These are phyloP conservation scores for Alopecurus myosuroides DNA, from an alignment of 176 grass and related monocot genomes.

Conservation along the genomic window DNA sequence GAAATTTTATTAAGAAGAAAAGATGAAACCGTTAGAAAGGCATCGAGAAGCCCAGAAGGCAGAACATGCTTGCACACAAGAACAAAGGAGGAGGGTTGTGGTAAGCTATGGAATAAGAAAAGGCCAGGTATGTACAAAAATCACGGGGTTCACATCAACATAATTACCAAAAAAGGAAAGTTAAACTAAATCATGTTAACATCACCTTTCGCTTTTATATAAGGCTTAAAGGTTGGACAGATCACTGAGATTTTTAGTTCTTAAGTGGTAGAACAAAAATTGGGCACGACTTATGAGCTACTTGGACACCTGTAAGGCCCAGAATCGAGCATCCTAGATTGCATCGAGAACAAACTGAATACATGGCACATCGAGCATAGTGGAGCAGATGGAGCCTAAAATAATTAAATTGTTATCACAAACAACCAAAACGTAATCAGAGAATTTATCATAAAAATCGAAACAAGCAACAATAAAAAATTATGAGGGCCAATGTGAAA, in stretches of 20 bases:
- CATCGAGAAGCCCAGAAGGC: background rate
- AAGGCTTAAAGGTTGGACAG: constrained; percentile 20
- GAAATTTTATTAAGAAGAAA: background rate
- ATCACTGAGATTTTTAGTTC: background rate
- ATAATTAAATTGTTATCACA: background rate
- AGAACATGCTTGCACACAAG: constrained; percentile 1
- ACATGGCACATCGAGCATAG: background rate
- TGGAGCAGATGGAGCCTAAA: background rate
- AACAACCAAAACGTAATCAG: too few relatives aligned
- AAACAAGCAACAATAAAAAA: too few relatives aligned
- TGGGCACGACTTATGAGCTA: constrained; percentile 23
- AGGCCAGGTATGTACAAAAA: background rate
- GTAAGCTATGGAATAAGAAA: background rate
- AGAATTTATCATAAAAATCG: too few relatives aligned
- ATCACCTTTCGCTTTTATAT: constrained; percentile 29
- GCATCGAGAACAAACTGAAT: background rate
- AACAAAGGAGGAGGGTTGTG: background rate
- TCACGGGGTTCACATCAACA: constrained; percentile 2
- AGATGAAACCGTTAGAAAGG: background rate
- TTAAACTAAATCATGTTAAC: background rate
- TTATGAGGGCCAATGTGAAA: too few relatives aligned
- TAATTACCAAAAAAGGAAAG: background rate
- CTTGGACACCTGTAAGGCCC: background rate
- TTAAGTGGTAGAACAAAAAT: background rate
- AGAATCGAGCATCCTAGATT: background rate